A percentile compares a stretch with the other conserved stretches of the same genome.
These are phyloP conservation scores for Trichoderma aggressivum DNA, from an alignment of 2,329 filamentous ascomycete genomes.

Conservation along the genomic window DNA sequence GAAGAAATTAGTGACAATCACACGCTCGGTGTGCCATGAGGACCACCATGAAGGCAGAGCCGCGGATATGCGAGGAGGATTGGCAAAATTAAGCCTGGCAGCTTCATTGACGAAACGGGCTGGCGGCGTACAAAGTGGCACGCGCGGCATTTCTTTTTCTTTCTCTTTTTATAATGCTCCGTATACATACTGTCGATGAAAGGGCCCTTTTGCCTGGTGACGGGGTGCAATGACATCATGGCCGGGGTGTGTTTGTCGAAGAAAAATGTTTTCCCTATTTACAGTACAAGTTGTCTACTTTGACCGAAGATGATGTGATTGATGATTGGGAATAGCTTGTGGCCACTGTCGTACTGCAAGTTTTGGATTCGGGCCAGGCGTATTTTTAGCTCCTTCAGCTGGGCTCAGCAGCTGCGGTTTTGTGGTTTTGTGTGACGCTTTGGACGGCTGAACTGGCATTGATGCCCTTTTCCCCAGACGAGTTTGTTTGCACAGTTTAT, in stretches of 20 bases:
- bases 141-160: background rate
- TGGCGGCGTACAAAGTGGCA: background rate
- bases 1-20: background rate
- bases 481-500: background rate
- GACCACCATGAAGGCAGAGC: background rate
- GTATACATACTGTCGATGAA: background rate
- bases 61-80: slow-evolving; percentile 14
- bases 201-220: background rate
- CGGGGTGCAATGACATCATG: background rate
- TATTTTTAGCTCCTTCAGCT: background rate
- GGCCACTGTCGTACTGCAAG: background rate
- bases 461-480: background rate
- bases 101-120: background rate
- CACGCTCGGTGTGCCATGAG: background rate
- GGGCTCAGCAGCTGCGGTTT: background rate
- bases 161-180: background rate
- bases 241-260: background rate
- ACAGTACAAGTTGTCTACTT: background rate
- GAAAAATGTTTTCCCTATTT: background rate
- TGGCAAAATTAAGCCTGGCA: background rate
- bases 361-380: background rate
- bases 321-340: background rate
- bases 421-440: background rate
- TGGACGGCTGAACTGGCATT: background rate
- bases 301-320: background rate